Base-by-base conservation (phyloP, 2,329 filamentous ascomycete species). In the Ceratocystis cacaofunesta region DNA sequence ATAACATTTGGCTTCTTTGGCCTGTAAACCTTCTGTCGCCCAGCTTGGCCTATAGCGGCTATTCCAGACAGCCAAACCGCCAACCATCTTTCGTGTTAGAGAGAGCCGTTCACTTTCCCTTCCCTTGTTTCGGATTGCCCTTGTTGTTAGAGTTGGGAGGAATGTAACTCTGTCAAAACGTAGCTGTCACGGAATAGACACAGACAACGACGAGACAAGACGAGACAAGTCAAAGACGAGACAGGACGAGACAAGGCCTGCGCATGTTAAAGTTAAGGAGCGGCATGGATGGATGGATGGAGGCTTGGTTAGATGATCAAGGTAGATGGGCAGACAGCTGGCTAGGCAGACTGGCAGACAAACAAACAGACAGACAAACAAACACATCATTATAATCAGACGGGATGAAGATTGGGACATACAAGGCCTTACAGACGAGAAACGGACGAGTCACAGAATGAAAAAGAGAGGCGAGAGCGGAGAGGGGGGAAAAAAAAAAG, bases 91-190 rank as follows among this genome's bases (percentile, higher is more conserved):
- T 57, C n/a, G 22, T 28, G 52, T 10, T 12, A 57, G 28, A 57
- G 52, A 57, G 25, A 57, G 52, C 32, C 30, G 7, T 61, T 61
- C 12, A 7, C 19, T 19, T 12, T 12, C 19, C 52, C 36, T 63
- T 58, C 43, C n/a, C 28, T 61, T 30, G 50, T 28, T 22, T 61
- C 43, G 22, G 19, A 36, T 61, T 61, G 19, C 52, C 22, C 48
- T 61, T 50, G 30, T 43, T 60, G 22, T 65, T 57, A 57, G 52
- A 57, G 52, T 57, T 30, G 52, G 10, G 52, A 57, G 52, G 25
- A 57, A 57, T 57, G 52, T 57, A 57, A 57, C 52, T 57, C 52
- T 57, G 52, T 57, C 52, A 57, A 57, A 57, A 57, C 52, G 52
- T 28, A 57, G 52, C 52, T 57, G 52, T 57, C 52, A 57, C 52